Conservation (phyloP, 129 eudicot genomes). For the carrot (Daucus carota) region DH1_v3.0 NC_030381.2:36119001-36119500, state of each 20-base stretch:
- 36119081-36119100: neutral
- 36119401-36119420: slow-evolving; percentile 50
- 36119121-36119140: slow-evolving; percentile 76
- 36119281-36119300: slow-evolving; percentile 61
- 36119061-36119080: neutral
- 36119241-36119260: slow-evolving; percentile 65
- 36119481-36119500: slow-evolving; percentile 63
- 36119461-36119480: slow-evolving; percentile 30
- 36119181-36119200: slow-evolving; percentile 27
- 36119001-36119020: neutral
- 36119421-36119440: slow-evolving; percentile 39
- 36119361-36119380: slow-evolving; percentile 31
- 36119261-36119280: slow-evolving; percentile 56
- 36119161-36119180: slow-evolving; percentile 58
- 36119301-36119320: neutral
- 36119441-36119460: slow-evolving; percentile 49
- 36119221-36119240: slow-evolving; percentile 48
- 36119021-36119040: neutral
- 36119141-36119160: slow-evolving; percentile 57
- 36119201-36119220: slow-evolving; percentile 47
- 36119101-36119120: slow-evolving; percentile 4
- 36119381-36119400: slow-evolving; percentile 61
- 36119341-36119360: neutral
- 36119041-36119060: neutral
- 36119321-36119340: neutral